Percentiles rank a stretch among this genome's conserved stretches.
These are phyloP conservation scores for Neonectria hederae DNA, from an alignment of 2,329 filamentous ascomycete genomes.

Conservation along the genomic window DNA sequence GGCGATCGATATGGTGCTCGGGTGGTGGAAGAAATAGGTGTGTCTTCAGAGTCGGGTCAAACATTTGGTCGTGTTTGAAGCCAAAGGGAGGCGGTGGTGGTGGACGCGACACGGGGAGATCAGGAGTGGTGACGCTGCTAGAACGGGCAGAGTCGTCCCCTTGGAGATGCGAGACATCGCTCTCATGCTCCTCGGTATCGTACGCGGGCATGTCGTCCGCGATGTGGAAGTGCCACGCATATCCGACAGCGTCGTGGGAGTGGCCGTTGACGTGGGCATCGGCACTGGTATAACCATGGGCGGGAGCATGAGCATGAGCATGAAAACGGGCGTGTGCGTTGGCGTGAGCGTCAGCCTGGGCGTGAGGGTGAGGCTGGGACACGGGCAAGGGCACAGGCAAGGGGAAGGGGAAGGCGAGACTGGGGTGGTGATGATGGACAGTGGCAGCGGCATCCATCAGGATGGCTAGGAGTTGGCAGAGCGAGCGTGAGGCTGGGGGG, in stretches of 20 bases:
- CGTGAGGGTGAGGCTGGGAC: slow-evolving; percentile 20
- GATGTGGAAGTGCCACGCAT: slow-evolving; percentile 29
- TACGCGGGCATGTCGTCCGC: slow-evolving; percentile 38
- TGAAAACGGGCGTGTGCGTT: slow-evolving; percentile 23
- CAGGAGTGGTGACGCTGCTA: slow-evolving; percentile 43
- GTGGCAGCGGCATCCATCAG: slow-evolving; percentile 31
- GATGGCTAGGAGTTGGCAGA: slow-evolving; percentile 22
- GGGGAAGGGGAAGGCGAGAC: slow-evolving; percentile 14
- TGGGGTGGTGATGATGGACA: slow-evolving; percentile 7
- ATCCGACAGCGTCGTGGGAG: slow-evolving; percentile 21
- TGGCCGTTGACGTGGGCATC: slow-evolving; percentile 23
- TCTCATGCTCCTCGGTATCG: slow-evolving; percentile 40
- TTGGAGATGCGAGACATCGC: slow-evolving; percentile 40
- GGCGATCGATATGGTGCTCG: slow-evolving; percentile 10
- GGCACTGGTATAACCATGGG: slow-evolving; percentile 11
- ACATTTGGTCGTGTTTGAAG: slow-evolving; percentile 22
- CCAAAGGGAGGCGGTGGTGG: slow-evolving; percentile 31
- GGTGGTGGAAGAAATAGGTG: slow-evolving; percentile 23
- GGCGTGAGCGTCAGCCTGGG: slow-evolving; percentile 18
- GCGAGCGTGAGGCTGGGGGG: slow-evolving; percentile 23
- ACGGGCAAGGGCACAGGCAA: slow-evolving; percentile 16
- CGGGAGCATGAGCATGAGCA: slow-evolving; percentile 18
- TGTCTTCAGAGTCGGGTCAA: slow-evolving; percentile 23
- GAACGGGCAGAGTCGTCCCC: slow-evolving; percentile 44
- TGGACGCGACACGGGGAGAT: slow-evolving; percentile 33